Evolutionary conservation across 2,329 filamentous ascomycete species (phyloP), one percentile per base, ranked within the genome.

Genomic region (Ilyonectria robusta): DNA sequence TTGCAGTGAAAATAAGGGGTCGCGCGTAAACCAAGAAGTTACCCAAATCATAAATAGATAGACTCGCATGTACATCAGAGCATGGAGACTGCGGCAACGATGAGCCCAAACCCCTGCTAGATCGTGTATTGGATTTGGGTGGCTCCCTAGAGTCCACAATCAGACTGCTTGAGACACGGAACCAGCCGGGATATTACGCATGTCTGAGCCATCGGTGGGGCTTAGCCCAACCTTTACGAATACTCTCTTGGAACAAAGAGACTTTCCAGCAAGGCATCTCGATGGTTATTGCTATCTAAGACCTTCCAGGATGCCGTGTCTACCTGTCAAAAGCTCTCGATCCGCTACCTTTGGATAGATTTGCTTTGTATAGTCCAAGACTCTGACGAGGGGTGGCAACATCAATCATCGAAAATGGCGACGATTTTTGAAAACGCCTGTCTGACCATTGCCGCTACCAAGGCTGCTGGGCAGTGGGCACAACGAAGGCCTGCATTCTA

Each of bases 151-250:
- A 60, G 11, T 54, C 55, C 0, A 23, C 23, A 13, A 55, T 68
- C 2, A 47, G 15, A 37, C 55, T 68, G n/a, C 7, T 58, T n/a
- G 59, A 68, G 4, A 66, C 59, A 1, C 35, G 19, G 6, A 68
- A 66, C 29, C 53, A 66, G 23, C 51, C 31, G 0, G 51, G 58
- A 15, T 57, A 44, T 3, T 68, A 66, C 4, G 59, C 50, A 0
- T 68, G 63, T 19, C 50, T 68, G 1, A 68, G 63, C 8, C 56
- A 68, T 57, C 31, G 56, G 37, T 68, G 63, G 66, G 59, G 66
- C 2, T 37, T 23, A 1, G 26, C 33, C 7, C 59, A 58, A 26
- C 51, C 64, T 1, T 46, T 68, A 3, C 44, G 35, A 17, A 68
- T 63, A 1, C 55, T 55, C 2, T 17, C 42, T 6, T 19, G 3